These are phyloP conservation scores for Orbilia blumenaviensis DNA, from an alignment of 2,329 filamentous ascomycete species.

Conservation along the genomic window DNA sequence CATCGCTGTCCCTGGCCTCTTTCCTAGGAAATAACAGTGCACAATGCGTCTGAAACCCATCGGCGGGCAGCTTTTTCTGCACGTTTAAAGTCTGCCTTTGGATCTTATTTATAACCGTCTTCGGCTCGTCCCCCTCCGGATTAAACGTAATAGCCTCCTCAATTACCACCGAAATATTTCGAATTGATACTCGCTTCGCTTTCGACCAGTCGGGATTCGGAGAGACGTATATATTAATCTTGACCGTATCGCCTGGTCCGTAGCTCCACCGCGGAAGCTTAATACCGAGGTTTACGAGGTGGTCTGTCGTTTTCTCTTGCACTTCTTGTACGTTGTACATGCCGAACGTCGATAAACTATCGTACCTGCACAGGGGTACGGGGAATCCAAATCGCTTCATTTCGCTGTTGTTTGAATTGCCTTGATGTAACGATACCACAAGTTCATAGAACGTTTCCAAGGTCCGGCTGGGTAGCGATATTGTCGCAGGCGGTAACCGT, in stretches of 20 bases:
- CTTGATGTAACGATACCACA: conserved; percentile 93
- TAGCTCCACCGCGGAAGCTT: conserved; percentile 96
- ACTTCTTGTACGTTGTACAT: conserved; percentile 98
- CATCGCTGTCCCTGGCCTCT: conserved; percentile 85
- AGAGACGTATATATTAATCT: conserved; percentile 91
- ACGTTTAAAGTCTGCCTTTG: conserved; percentile 84
- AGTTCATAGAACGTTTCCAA: conserved; percentile 97
- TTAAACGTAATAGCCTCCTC: conserved; percentile 99
- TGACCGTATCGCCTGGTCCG: conserved; percentile 91
- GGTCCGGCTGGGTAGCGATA: conserved; percentile 90
- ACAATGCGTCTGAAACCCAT: conserved; percentile 91
- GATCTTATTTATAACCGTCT: conserved; percentile 85
- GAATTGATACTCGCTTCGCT: conserved; percentile 88
- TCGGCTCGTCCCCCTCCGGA: conserved; percentile 93
- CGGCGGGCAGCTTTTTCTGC: conserved; percentile 84
- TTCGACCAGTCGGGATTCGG: conserved; percentile 94
- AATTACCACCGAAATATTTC: conserved; percentile 90
- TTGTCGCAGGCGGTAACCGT: conserved; percentile 87
- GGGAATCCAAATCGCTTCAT: conserved; percentile 93
- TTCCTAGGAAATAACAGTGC: conserved; percentile 90
- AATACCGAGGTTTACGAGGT: conserved; percentile 88
- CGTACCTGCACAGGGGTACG: conserved; percentile 89
- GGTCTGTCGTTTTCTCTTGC: conserved; percentile 84
- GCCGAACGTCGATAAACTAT: conserved; percentile 96
- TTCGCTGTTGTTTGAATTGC: conserved; percentile 72